These are phyloP conservation scores for Corinectria fuckeliana DNA, from an alignment of 2,329 filamentous ascomycete genomes.

Conservation along the genomic window DNA sequence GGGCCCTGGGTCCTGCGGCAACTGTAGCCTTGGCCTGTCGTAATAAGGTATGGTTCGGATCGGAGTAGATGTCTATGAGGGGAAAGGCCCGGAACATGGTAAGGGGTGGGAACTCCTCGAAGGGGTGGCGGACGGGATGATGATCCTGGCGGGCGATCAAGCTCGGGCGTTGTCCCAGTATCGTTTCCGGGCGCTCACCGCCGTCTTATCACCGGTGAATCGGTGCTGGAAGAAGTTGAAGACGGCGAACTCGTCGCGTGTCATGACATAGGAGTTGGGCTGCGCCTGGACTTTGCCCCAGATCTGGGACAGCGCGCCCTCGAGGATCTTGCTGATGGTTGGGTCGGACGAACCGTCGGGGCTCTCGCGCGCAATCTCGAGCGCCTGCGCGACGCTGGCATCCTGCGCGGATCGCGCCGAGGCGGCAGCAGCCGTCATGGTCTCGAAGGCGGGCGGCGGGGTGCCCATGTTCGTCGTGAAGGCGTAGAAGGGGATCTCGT, in stretches of 20 bases:
- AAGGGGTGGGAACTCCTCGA: constrained; percentile 10
- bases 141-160: constrained; percentile 34
- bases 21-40: neutral
- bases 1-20: neutral
- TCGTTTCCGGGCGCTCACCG: constrained; percentile 54
- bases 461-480: constrained; percentile 26
- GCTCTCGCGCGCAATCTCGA: constrained; percentile 78
- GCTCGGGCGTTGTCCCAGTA: constrained; percentile 59
- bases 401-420: constrained; percentile 37
- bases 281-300: constrained; percentile 71
- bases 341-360: constrained; percentile 70
- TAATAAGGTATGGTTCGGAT: constrained; percentile 12
- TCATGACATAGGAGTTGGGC: constrained; percentile 76
- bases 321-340: constrained; percentile 68
- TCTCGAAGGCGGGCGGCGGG: constrained; percentile 22
- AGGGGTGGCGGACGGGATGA: constrained; percentile 15
- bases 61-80: constrained; percentile 15
- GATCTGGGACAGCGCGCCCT: constrained; percentile 66
- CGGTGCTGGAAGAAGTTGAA: constrained; percentile 84
- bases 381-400: constrained; percentile 66
- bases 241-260: constrained; percentile 78
- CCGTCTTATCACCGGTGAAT: constrained; percentile 61
- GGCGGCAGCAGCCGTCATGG: constrained; percentile 29
- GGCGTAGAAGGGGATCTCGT: constrained; percentile 29
- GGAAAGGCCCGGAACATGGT: constrained; percentile 9